Evolutionary conservation across 805 yeast species (phyloP), one percentile per base, ranked within the genome.

Genomic region (Hanseniaspora pseudoguilliermondii): DNA sequence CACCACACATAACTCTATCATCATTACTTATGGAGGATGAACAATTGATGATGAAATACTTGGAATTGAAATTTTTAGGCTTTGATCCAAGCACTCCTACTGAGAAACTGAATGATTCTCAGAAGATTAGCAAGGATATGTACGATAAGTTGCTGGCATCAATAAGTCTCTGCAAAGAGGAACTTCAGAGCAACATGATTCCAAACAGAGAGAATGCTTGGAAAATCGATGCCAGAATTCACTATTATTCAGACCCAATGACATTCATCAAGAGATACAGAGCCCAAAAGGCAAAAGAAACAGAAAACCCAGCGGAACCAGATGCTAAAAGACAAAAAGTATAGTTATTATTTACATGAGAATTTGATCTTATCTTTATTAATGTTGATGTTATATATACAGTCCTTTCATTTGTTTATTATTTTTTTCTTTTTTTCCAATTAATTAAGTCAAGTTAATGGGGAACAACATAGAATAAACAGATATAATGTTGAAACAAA

Each of bases 1-100:
- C 99, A 0, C 96, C 97, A 0, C 98, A 93, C 64, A 86, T 93
- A 34, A 96, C 97, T 0, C 72, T 93, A 53, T 93, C 96, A 0
- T 87, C 93, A 16, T 74, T 90, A 64, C 79, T 84, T 70, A 75
- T 77, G 54, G 79, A 76, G 15, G 86, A 88, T 67, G 80, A 76
- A 59, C 78, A 76, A 25, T 69, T 86, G 40, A 78, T 85, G 2
- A 79, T 79, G 55, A 74, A 80, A 59, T 90, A 90, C 68, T 69
- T 91, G 60, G 75, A 76, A 60, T 74, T 76, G 60, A 86, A 85
- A 66, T 83, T 83, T 60, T 72, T 74, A 47, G 62, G 60, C 8
- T 57, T 48, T 9, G 57, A 57, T 16, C 60, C 58, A 7, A 65
- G 59, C 34, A 53, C 49, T 7, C 47, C 56, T 11, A 58, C 61